phyloP scores from a whole-genome alignment of 2,329 filamentous ascomycete genomes.

The Neocucurbitaria cava region DNA sequence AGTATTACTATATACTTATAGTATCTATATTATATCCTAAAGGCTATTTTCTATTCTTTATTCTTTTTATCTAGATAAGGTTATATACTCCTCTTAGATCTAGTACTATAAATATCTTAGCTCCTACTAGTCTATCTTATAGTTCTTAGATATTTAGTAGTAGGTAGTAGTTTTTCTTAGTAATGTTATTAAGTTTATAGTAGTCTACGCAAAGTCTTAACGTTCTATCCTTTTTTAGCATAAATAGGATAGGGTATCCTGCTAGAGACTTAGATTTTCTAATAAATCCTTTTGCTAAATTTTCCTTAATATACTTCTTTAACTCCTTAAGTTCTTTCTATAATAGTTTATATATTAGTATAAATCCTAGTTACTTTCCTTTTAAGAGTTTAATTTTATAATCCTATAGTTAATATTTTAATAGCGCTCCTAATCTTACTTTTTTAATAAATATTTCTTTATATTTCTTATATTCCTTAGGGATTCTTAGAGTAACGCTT shows the following conservation, averaged over 20 bases:
- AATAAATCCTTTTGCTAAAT: conserved; percentile 2
- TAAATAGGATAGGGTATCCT: conserved; percentile 6
- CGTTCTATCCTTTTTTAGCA: conserved; percentile 1
- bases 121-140: conserved; percentile 5
- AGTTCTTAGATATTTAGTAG: conserved; percentile 14
- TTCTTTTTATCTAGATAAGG: conserved; percentile 9
- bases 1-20: conserved; percentile 12
- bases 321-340: conserved; percentile 1
- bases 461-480: background rate
- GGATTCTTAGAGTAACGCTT: background rate
- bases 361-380: background rate
- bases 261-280: background rate
- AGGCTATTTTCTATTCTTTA: conserved; percentile 13
- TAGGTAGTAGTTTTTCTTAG: conserved; percentile 11
- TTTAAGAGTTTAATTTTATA: conserved; percentile 2
- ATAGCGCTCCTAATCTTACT: background rate
- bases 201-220: conserved; percentile 8
- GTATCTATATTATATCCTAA: conserved; percentile 7
- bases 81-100: conserved; percentile 12
- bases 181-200: conserved; percentile 8
- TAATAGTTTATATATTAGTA: conserved; percentile 2
- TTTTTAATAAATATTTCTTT: conserved; percentile 1
- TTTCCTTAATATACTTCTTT: conserved; percentile 3
- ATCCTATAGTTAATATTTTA: conserved; percentile 4
- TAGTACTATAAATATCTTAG: conserved; percentile 10